phyloP scores from a whole-genome alignment of 352 stramenopile genomes.

The Globisporangium iwayamae region DNA sequence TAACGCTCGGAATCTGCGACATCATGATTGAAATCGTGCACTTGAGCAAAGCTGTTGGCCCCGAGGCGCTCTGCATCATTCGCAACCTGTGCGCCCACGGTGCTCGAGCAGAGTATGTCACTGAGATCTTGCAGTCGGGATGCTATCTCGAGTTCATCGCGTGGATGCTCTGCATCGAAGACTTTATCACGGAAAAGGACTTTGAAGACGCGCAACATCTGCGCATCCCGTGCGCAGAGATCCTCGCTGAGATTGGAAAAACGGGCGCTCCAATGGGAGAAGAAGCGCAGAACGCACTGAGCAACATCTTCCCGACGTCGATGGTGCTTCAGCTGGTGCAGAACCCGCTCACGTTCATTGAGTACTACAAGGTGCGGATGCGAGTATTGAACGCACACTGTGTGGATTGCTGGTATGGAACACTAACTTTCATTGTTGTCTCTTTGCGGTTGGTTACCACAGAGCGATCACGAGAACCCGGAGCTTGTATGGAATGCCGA shows the following conservation, averaged over 20 bases:
- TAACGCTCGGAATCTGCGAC: conserved; percentile 65
- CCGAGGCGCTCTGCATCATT: conserved; percentile 56
- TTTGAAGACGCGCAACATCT: conserved; percentile 51
- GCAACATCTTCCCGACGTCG: conserved; percentile 65
- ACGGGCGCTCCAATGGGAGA: conserved; percentile 38
- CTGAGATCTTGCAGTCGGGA: conserved; percentile 67
- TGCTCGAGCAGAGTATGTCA: conserved; percentile 39
- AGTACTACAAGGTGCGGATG: conserved; percentile 50
- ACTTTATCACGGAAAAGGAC: conserved; percentile 62
- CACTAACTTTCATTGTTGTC: neutral
- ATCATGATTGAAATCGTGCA: conserved; percentile 78
- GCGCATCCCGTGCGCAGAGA: conserved; percentile 51
- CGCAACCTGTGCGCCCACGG: conserved; percentile 58
- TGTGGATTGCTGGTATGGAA: neutral
- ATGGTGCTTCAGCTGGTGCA: conserved; percentile 59
- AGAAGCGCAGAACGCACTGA: conserved; percentile 48
- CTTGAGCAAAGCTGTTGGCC: conserved; percentile 46
- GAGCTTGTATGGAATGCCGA: conserved; percentile 93
- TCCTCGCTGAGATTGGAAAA: conserved; percentile 64
- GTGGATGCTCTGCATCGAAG: conserved; percentile 62
- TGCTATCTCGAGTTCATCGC: conserved; percentile 79
- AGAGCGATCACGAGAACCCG: conserved; percentile 89
- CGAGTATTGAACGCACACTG: neutral
- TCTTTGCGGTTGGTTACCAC: conserved; percentile 27
- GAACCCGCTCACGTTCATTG: conserved; percentile 43